These are phyloP conservation scores for Heracleum sosnowskyi DNA, from an alignment of 129 eudicot species.

Conservation along the genomic window DNA sequence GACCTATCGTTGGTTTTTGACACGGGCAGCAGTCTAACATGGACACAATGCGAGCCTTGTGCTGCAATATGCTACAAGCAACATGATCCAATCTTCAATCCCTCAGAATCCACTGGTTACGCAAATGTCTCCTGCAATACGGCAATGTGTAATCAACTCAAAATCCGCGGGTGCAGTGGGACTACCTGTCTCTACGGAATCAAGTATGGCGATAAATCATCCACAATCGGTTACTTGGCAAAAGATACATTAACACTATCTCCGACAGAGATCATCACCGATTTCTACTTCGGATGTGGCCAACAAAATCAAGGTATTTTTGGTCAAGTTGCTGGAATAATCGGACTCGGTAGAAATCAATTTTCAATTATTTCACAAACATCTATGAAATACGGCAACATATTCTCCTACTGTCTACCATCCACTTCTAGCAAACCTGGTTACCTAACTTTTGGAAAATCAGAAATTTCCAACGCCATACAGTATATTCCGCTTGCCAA, in stretches of 20 bases:
- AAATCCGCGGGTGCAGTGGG: constrained; percentile 37
- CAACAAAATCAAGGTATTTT: constrained; percentile 61
- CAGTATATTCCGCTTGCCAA: constrained; percentile 39
- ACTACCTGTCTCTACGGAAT: constrained; percentile 56
- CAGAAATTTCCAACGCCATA: constrained; percentile 6
- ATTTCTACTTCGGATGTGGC: constrained; percentile 67
- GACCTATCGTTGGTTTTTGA: constrained; percentile 57
- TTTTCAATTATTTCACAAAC: constrained; percentile 63
- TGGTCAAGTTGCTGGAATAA: constrained; percentile 47
- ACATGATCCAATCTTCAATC: constrained; percentile 56
- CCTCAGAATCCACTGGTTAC: constrained; percentile 50
- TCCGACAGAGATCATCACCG: constrained; percentile 21
- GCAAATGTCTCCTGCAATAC: constrained; percentile 58
- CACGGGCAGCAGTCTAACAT: constrained; percentile 80
- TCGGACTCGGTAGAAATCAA: constrained; percentile 55
- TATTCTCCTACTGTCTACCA: constrained; percentile 85
- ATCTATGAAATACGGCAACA: constrained; percentile 34
- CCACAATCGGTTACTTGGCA: constrained; percentile 55
- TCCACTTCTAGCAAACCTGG: constrained; percentile 46
- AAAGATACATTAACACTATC: constrained; percentile 47
- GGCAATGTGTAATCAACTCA: constrained; percentile 32
- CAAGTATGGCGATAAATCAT: constrained; percentile 66
- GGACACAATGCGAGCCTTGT: constrained; percentile 96
- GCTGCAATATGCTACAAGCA: constrained; percentile 48
- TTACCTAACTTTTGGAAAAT: constrained; percentile 44